phyloP scores from a whole-genome alignment of 192 early-diverging fungal genomes.

The Dimargaris xerosporica region DNA sequence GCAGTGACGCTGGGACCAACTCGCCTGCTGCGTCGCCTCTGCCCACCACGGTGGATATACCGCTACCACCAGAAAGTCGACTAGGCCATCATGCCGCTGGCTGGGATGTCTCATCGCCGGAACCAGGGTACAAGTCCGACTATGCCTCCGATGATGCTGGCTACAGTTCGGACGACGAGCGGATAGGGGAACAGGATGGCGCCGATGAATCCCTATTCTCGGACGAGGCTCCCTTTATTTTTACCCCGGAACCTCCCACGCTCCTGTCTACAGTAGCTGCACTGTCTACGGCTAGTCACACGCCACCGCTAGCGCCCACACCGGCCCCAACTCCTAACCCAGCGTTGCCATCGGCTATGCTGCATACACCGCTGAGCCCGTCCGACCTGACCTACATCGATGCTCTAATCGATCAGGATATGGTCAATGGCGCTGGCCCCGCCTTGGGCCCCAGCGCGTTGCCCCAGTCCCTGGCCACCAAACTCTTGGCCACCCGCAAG shows the following conservation, averaged over 20 bases:
- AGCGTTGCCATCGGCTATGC: neutral
- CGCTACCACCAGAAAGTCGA: neutral
- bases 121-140: no score
- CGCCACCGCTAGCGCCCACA: neutral
- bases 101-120: neutral
- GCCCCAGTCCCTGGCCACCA: neutral
- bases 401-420: neutral
- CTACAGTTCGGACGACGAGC: neutral
- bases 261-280: neutral
- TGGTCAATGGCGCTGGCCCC: neutral
- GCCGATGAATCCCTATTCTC: neutral
- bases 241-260: slow-evolving; percentile 1
- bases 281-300: neutral
- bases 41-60: neutral
- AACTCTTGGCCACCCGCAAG: neutral
- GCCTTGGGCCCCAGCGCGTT: neutral
- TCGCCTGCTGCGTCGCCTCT: neutral
- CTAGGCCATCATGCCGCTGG: neutral
- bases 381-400: slow-evolving; percentile 7
- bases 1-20: neutral
- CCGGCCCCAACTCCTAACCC: slow-evolving; percentile 7
- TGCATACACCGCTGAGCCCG: neutral
- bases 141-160: neutral
- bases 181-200: neutral
- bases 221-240: neutral